These are phyloP conservation scores for Camillea tinctor DNA, from an alignment of 2,329 filamentous ascomycete genomes.

Conservation along the genomic window DNA sequence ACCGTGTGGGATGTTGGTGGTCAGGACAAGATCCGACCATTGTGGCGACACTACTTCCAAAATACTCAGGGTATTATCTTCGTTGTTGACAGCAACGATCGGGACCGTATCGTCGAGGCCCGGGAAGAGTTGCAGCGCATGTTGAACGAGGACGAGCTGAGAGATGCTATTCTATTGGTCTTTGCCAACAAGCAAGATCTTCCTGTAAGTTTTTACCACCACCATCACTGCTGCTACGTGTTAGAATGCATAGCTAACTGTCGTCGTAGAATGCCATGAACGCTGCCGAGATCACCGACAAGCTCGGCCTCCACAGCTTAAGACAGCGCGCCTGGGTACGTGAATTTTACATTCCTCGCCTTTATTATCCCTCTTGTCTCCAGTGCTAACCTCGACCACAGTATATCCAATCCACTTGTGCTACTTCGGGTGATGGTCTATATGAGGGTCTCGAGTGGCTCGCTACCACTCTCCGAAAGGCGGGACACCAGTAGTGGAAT, in stretches of 20 bases:
- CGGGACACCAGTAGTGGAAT: conserved; percentile 59
- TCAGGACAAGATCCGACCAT: conserved; percentile 99
- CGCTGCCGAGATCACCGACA: conserved; percentile 99
- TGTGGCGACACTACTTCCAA: conserved; percentile 99
- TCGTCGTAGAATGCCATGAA: conserved; percentile 90
- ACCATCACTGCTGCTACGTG: not conserved
- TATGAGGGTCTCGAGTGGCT: conserved; percentile 98
- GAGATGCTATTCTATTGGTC: conserved; percentile 92
- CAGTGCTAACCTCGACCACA: conserved; percentile 36
- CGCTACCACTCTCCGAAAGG: conserved; percentile 78
- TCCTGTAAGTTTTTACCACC: conserved; percentile 62
- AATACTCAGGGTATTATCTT: conserved; percentile 99
- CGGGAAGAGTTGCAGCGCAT: conserved; percentile 96
- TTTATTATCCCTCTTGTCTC: conserved; percentile 2
- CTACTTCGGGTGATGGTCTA: conserved; percentile 97
- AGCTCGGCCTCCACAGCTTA: conserved; percentile 98
- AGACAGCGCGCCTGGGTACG: conserved; percentile 98
- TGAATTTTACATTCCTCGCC: conserved; percentile 5
- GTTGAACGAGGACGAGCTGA: conserved; percentile 98
- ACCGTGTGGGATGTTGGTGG: conserved; percentile 99
- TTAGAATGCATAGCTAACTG: conserved; percentile 28
- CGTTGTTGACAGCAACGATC: conserved; percentile 98
- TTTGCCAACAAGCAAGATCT: conserved; percentile 99
- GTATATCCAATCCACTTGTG: conserved; percentile 99
- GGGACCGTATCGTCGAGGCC: conserved; percentile 95